phyloP scores from a whole-genome alignment of 1,284 basidiomycete species.

The Fomitopsis betulina region DNA sequence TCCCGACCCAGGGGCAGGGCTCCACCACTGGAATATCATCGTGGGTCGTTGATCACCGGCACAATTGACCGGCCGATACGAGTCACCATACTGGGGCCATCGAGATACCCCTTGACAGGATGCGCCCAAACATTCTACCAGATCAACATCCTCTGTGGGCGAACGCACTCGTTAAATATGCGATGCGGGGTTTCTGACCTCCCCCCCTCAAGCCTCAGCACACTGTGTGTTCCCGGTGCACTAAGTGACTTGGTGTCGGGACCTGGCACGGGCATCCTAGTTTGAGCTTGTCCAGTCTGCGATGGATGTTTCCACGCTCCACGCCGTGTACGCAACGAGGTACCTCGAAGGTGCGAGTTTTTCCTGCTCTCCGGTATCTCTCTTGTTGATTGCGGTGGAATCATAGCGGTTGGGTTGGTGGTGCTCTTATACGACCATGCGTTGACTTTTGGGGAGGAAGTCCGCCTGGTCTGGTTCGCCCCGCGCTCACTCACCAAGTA shows the following conservation, averaged over 20 bases:
- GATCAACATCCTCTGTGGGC: too few species aligned
- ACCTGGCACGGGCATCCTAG: background rate
- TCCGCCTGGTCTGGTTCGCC: conserved; percentile 42
- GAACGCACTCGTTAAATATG: background rate
- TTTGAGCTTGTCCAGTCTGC: background rate
- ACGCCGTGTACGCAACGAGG: conserved; percentile 11
- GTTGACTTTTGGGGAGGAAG: conserved; percentile 41
- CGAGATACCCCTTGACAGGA: too few species aligned
- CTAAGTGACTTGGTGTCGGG: background rate
- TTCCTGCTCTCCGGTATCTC: background rate
- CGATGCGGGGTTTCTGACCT: background rate
- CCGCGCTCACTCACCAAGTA: conserved; percentile 35
- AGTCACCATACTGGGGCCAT: too few species aligned
- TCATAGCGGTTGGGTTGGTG: conserved; percentile 23
- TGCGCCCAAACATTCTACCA: background rate
- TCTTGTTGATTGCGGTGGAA: background rate
- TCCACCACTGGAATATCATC: too few species aligned
- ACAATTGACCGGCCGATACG: too few species aligned
- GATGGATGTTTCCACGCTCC: conserved; percentile 9
- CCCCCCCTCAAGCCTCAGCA: background rate
- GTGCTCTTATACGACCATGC: conserved; percentile 46
- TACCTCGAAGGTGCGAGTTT: conserved; percentile 4
- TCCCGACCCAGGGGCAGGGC: too few species aligned
- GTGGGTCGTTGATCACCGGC: too few species aligned
- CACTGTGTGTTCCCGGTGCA: background rate